These are phyloP conservation scores for Yamadazyma triangularis DNA, from an alignment of 1,139 yeast species.

Conservation along the genomic window DNA sequence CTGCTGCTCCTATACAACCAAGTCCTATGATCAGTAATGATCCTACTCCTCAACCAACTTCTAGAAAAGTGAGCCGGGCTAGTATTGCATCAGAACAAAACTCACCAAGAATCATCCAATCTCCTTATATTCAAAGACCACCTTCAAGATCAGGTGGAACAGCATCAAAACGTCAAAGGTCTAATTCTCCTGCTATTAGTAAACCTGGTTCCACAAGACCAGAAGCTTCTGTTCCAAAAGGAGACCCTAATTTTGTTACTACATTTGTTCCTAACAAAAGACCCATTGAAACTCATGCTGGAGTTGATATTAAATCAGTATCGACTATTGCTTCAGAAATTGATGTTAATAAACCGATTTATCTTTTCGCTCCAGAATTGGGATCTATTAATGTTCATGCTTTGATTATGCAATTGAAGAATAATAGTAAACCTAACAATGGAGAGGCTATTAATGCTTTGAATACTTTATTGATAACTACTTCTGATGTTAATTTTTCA, in stretches of 20 bases:
- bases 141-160: too few species aligned
- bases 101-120: constrained; percentile 31
- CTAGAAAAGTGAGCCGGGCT: constrained; percentile 27
- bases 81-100: constrained; percentile 28
- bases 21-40: constrained; percentile 5
- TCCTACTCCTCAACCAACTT: constrained; percentile 12
- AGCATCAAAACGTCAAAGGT: not conserved
- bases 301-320: constrained; percentile 62
- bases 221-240: constrained; percentile 3
- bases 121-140: constrained; percentile 20
- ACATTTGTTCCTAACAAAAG: constrained; percentile 67
- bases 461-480: constrained; percentile 74
- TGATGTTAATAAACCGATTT: constrained; percentile 79
- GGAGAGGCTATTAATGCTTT: constrained; percentile 54
- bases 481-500: constrained; percentile 68
- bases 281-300: constrained; percentile 57
- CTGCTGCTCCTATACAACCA: constrained; percentile 1
- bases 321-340: constrained; percentile 74
- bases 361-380: constrained; percentile 82
- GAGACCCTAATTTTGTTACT: constrained; percentile 49
- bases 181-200: constrained; percentile 7
- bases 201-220: too few species aligned
- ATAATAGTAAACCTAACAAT: constrained; percentile 44
- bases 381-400: constrained; percentile 83
- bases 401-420: constrained; percentile 67